These are phyloP conservation scores for Ceratocystis cubensis DNA, from an alignment of 2,329 filamentous ascomycete species.

Conservation along the genomic window DNA sequence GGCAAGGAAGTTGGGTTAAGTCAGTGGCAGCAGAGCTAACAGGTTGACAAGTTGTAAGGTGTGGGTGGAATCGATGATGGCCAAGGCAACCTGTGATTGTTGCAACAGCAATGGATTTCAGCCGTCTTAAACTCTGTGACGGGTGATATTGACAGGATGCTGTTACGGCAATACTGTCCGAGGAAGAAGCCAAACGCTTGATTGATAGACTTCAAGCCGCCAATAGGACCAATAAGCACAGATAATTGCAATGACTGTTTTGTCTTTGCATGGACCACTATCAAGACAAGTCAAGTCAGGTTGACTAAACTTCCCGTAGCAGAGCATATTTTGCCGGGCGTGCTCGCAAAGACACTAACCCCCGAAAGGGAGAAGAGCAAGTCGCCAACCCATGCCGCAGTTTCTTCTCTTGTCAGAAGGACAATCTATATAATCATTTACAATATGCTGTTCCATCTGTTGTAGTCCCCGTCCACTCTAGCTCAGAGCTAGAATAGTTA, in stretches of 20 bases:
- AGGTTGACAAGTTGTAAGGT: not conserved
- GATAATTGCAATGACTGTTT: not conserved
- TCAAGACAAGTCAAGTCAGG: not conserved
- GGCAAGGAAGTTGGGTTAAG: not conserved
- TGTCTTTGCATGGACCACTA: not conserved
- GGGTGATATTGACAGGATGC: not conserved
- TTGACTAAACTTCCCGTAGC: not conserved
- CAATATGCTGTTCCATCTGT: not conserved
- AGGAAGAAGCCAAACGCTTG: not conserved
- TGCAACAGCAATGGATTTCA: not conserved
- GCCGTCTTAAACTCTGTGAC: not conserved
- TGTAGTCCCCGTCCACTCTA: not conserved
- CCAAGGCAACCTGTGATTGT: not conserved
- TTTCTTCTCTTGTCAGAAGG: not conserved
- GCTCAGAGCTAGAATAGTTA: not conserved
- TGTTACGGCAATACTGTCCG: not conserved
- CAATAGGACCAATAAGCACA: not conserved
- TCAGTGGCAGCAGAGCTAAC: not conserved
- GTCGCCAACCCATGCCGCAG: not conserved
- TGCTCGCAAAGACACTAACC: no score
- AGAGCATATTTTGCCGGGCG: not conserved
- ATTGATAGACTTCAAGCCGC: not conserved
- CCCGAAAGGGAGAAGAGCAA: not conserved
- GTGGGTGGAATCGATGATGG: not conserved
- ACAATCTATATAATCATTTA: slow-evolving; percentile 9